Conservation (phyloP, 495 filamentous ascomycete species). For the Daldinia grandis region DNA sequence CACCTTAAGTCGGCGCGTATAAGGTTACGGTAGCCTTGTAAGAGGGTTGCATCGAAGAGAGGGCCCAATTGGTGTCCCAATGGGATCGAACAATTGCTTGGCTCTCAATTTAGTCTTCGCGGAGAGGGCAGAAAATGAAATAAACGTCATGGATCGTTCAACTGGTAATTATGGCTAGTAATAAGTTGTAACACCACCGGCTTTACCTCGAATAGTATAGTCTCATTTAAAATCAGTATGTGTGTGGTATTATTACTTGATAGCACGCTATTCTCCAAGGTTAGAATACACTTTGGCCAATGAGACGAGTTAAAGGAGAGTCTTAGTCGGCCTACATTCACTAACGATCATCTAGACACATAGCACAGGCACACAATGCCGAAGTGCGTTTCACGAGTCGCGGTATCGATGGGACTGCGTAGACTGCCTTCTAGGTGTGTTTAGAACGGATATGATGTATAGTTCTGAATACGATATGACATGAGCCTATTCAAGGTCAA, state of each 20-base stretch:
- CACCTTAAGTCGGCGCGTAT: constrained; percentile 36
- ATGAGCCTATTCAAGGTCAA: constrained; percentile 11
- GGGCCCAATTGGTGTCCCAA: not conserved
- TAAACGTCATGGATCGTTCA: constrained; percentile 2
- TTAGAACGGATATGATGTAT: not conserved
- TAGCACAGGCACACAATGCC: not conserved
- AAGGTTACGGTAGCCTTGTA: constrained; percentile 20
- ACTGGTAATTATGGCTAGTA: not conserved
- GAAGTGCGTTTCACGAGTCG: constrained; percentile 11
- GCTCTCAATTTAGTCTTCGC: not conserved
- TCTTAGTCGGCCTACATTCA: not conserved
- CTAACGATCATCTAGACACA: constrained; percentile 4
- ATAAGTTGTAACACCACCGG: not conserved
- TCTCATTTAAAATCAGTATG: constrained; percentile 1
- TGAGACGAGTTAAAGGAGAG: constrained; percentile 6
- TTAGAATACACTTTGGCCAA: constrained; percentile 4
- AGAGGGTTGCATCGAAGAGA: constrained; percentile 8
- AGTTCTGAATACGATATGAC: not conserved
- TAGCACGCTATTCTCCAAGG: not conserved
- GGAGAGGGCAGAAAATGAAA: not conserved
- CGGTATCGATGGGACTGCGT: constrained; percentile 16
- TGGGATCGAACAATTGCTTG: not conserved
- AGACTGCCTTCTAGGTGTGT: not conserved
- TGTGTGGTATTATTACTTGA: not conserved
- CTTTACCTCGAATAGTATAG: not conserved